Evolutionary conservation across 768 basidiomycete genomes (phyloP), one percentile per base, ranked within the genome.

Genomic region (Leccinum rimulosum): DNA sequence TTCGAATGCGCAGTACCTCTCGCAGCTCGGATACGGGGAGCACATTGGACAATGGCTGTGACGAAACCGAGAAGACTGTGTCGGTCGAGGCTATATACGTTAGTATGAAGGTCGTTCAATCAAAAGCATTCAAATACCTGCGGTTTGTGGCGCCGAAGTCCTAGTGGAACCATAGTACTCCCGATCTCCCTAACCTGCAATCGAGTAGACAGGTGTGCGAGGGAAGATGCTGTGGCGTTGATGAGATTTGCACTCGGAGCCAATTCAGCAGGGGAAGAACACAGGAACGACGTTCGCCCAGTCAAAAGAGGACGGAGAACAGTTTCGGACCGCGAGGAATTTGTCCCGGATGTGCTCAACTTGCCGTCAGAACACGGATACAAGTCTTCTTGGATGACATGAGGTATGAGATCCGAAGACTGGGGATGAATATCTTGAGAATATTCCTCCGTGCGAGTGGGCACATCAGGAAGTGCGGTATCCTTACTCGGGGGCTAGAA

Each of bases 131-230:
- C 25, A 40, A 62, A 47, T 49, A 73, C 71, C 61, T 57, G 61
- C 5, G 61, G 57, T 48, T 61, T 73, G 17, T 61, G 45, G 47
- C 74, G 75, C 36, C 81, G 75, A 61, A 86, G 87, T 9, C 84
- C 82, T 59, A 87, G 80, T 12, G 85, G 81, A 49, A 87, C 76
- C 65, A 80, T 83, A 38, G 73, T 73, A 15, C 72, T 65, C 19
- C 73, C 68, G 28, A 60, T 27, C 52, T 65, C 63, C 53, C 55
- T 65, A 17, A 51, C 52, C n/a, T 60, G 58, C 45, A 67, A 31
- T 22, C 54, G 62, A 36, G 58, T 22, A 25, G 59, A 50, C 3
- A 30, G 33, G 43, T 38, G 49, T 10, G 54, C 4, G 10, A 54
- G 52, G 27, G 50, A 50, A 19, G 49, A 45, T 19, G 15, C 33